Percentiles rank a stretch among this genome's conserved stretches.
These are phyloP conservation scores for Fimicolochytrium jonesii DNA, from an alignment of 192 early-diverging fungal genomes.

Conservation along the genomic window DNA sequence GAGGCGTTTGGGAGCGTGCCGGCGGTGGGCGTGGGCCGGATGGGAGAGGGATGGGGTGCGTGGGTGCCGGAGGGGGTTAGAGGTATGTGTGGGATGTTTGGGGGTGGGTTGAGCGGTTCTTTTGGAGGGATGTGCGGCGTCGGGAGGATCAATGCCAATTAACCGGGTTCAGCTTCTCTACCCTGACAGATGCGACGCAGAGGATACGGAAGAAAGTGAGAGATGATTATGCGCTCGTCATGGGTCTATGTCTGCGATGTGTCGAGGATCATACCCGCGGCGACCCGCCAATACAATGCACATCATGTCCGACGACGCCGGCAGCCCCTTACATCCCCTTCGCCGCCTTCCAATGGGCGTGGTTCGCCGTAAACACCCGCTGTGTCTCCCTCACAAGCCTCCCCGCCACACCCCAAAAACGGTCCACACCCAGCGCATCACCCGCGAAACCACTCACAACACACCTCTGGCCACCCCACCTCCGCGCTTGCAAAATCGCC, in stretches of 20 bases:
- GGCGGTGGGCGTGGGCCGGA: not conserved
- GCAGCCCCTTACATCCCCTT: not conserved
- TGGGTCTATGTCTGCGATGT: not conserved
- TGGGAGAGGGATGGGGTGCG: not conserved
- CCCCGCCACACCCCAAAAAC: too few species aligned
- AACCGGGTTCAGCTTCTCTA: not conserved
- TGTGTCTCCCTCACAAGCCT: slow-evolving; percentile 9
- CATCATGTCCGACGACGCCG: too few species aligned
- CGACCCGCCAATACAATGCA: too few species aligned
- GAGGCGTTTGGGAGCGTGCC: not conserved
- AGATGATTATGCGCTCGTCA: not conserved
- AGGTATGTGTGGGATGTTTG: not conserved
- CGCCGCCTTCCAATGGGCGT: not conserved
- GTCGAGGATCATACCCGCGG: too few species aligned
- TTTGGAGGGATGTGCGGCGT: not conserved
- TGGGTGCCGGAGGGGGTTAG: not conserved
- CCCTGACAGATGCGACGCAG: not conserved
- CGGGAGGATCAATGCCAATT: not conserved
- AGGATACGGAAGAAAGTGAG: not conserved
- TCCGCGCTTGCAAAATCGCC: not conserved
- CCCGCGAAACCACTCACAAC: not conserved
- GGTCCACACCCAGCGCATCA: too few species aligned
- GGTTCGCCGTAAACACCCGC: slow-evolving; percentile 5
- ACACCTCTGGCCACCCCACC: not conserved
- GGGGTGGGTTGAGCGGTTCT: not conserved